Percentiles rank a stretch among this genome's conserved stretches.
phyloP scores from a whole-genome alignment of 768 basidiomycete species.

The Gymnopilus junonius region DNA sequence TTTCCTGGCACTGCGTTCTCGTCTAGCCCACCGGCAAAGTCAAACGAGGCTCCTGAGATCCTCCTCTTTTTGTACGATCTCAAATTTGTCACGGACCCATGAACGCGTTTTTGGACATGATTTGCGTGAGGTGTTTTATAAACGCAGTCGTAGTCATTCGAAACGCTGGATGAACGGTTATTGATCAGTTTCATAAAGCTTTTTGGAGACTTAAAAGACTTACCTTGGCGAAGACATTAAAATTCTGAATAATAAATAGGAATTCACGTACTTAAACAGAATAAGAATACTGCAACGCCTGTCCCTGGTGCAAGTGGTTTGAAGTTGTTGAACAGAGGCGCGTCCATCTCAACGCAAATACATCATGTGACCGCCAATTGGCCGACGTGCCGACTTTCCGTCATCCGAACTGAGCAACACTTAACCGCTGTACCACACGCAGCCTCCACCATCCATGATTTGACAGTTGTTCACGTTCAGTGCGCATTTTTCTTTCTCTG shows the following conservation, averaged over 20 bases:
- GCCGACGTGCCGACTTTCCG: neutral
- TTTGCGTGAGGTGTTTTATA: slow-evolving; percentile 20
- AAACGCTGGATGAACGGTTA: neutral
- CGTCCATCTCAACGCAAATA: too few relatives aligned
- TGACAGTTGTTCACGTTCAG: neutral
- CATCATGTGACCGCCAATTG: too few relatives aligned
- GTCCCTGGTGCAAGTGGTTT: too few relatives aligned
- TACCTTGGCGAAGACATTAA: slow-evolving; percentile 1
- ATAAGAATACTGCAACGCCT: too few relatives aligned
- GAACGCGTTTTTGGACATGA: slow-evolving; percentile 17
- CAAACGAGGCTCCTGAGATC: slow-evolving; percentile 21
- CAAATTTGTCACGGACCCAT: slow-evolving; percentile 28
- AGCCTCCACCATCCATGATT: neutral
- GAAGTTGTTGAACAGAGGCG: too few relatives aligned
- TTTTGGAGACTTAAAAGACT: too few relatives aligned
- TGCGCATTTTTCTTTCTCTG: neutral
- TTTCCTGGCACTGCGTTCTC: slow-evolving; percentile 4
- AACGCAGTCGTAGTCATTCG: slow-evolving; percentile 16
- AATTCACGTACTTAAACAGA: too few relatives aligned
- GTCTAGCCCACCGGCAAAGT: slow-evolving; percentile 15
- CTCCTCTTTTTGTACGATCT: slow-evolving; percentile 28
- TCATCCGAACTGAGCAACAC: neutral
- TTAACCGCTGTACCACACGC: neutral
- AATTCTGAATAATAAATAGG: neutral
- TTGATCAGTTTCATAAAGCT: neutral